These are phyloP conservation scores for Cadophora sp. DNA, from an alignment of 2,329 filamentous ascomycete species.

Conservation along the genomic window DNA sequence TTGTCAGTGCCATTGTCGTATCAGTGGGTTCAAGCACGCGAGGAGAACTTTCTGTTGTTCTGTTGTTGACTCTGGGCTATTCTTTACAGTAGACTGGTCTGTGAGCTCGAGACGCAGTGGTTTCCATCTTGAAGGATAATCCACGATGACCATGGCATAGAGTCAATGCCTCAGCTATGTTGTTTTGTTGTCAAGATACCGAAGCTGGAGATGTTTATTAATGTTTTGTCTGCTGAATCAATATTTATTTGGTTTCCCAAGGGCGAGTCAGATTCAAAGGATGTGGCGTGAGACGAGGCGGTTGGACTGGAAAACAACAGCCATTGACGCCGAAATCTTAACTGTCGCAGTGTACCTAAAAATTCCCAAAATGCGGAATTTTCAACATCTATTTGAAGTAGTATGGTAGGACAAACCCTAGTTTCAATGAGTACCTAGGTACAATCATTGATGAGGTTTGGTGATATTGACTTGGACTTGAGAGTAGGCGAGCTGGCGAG, in stretches of 20 bases:
- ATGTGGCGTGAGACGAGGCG: no score
- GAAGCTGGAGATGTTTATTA: neutral
- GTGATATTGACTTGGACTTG: neutral
- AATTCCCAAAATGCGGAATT: no score
- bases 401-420: no score
- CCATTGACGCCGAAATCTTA: no score
- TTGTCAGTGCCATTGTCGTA: neutral
- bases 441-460: no score
- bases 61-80: neutral
- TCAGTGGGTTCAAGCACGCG: neutral
- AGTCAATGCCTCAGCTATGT: neutral
- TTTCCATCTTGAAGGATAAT: neutral
- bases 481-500: neutral
- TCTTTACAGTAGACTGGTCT: no score
- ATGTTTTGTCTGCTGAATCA: neutral
- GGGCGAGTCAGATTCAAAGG: no score
- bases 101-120: no score
- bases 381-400: no score
- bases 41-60: neutral
- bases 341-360: no score
- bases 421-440: no score
- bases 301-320: no score
- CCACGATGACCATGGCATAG: neutral
- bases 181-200: neutral
- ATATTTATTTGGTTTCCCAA: neutral